These are phyloP conservation scores for Aspergillus asperescens DNA, from an alignment of 495 filamentous ascomycete species.

Conservation along the genomic window DNA sequence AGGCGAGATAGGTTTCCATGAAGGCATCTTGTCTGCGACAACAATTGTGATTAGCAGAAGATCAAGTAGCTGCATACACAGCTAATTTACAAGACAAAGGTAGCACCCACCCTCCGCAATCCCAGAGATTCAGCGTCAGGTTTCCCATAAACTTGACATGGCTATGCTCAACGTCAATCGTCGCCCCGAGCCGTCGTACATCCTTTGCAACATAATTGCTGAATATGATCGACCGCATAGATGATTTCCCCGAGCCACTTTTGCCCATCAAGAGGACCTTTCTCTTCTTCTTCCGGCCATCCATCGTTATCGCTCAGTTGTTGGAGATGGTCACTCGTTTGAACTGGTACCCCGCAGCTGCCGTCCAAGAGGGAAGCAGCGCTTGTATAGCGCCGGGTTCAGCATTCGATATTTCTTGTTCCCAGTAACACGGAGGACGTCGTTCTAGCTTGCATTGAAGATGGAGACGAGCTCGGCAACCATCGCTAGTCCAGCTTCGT, in stretches of 20 bases:
- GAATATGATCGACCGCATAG: constrained; percentile 97
- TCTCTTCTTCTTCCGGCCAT: constrained; percentile 51
- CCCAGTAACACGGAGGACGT: background rate
- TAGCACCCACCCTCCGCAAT: constrained; percentile 74
- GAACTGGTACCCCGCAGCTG: constrained; percentile 19
- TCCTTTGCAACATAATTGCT: constrained; percentile 97
- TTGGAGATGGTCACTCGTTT: background rate
- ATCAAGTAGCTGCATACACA: background rate
- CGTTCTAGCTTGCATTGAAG: background rate
- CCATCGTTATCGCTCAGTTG: constrained; percentile 27
- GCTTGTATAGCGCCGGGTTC: constrained; percentile 1
- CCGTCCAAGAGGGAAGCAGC: constrained; percentile 4
- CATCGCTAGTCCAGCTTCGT: constrained; percentile 15
- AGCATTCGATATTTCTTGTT: constrained; percentile 4
- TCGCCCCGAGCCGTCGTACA: constrained; percentile 89
- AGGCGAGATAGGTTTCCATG: constrained; percentile 93
- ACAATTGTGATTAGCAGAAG: background rate
- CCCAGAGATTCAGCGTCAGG: constrained; percentile 94
- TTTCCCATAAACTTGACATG: constrained; percentile 98
- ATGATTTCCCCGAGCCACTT: constrained; percentile 97
- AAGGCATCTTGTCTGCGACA: constrained; percentile 81
- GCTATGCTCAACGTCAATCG: constrained; percentile 96
- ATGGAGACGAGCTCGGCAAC: background rate
- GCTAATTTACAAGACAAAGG: background rate
- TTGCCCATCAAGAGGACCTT: constrained; percentile 72